Evolutionary conservation across 192 early-diverging fungal species (phyloP).

Genomic region (Martensiomyces pterosporus): DNA sequence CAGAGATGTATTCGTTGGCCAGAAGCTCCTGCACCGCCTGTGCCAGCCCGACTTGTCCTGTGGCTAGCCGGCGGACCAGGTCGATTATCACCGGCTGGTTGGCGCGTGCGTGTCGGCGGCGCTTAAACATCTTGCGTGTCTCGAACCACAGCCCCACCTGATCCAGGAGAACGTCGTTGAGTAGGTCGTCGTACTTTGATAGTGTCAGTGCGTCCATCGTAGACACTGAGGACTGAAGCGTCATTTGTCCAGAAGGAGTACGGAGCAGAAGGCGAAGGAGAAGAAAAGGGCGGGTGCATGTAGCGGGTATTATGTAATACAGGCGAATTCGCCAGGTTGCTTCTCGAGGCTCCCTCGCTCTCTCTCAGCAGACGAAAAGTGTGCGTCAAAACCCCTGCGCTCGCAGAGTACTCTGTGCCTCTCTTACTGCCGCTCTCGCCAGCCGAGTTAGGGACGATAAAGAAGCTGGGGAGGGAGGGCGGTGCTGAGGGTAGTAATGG

Average conservation of each 20-base stretch:
- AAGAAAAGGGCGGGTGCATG: neutral
- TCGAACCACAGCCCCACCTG: constrained; percentile 40
- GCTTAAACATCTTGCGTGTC: constrained; percentile 48
- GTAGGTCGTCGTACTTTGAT: constrained; percentile 49
- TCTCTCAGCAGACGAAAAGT: no score
- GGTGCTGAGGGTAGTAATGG: no score
- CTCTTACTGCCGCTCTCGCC: no score
- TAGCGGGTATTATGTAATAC: no score
- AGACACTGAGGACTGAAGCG: constrained; percentile 24
- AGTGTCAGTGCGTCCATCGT: constrained; percentile 44
- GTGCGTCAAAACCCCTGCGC: no score
- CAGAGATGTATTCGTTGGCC: constrained; percentile 24
- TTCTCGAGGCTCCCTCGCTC: no score
- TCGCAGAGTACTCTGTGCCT: no score
- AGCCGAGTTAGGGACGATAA: no score
- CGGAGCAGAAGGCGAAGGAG: neutral
- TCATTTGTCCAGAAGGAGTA: no score
- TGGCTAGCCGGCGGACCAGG: constrained; percentile 26
- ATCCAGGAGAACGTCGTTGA: constrained; percentile 49
- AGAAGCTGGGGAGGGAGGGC: no score
- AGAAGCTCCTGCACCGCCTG: constrained; percentile 30
- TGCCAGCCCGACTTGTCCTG: constrained; percentile 6
- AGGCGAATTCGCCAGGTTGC: no score
- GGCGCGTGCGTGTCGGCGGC: constrained; percentile 23
- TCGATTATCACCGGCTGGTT: constrained; percentile 1